Evolutionary conservation across 2,329 filamentous ascomycete genomes (phyloP).

Genomic region (Aspergillus neoniger): DNA sequence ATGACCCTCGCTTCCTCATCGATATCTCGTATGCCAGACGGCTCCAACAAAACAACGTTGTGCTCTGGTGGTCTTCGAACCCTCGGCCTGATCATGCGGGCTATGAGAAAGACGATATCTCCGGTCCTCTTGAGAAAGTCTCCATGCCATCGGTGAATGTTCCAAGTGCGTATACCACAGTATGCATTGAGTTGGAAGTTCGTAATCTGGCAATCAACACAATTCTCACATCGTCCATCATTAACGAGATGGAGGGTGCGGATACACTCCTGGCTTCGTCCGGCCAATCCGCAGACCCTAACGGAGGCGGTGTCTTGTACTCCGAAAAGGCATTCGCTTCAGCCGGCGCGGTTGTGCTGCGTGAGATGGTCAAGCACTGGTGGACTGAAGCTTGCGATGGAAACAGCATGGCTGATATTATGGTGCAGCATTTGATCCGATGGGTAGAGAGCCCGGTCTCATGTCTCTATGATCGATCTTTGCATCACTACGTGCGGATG

Average conservation of each 20-base stretch:
- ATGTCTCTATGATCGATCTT: slow-evolving; percentile 88
- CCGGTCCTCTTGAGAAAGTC: slow-evolving; percentile 78
- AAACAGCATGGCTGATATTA: slow-evolving; percentile 92
- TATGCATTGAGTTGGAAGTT: slow-evolving; percentile 92
- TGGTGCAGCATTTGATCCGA: slow-evolving; percentile 94
- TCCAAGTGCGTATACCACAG: slow-evolving; percentile 88
- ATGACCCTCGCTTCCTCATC: slow-evolving; percentile 92
- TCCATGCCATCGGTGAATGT: slow-evolving; percentile 93
- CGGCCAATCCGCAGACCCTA: slow-evolving; percentile 61
- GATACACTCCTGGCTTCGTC: slow-evolving; percentile 85
- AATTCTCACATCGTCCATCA: slow-evolving; percentile 90
- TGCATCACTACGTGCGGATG: slow-evolving; percentile 98
- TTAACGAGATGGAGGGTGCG: slow-evolving; percentile 91
- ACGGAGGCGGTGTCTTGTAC: slow-evolving; percentile 69
- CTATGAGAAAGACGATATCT: slow-evolving; percentile 88
- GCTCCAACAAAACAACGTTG: slow-evolving; percentile 85
- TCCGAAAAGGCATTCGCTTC: slow-evolving; percentile 92
- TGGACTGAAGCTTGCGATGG: slow-evolving; percentile 92
- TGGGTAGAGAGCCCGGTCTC: slow-evolving; percentile 95
- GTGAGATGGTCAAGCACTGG: slow-evolving; percentile 99
- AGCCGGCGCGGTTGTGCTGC: slow-evolving; percentile 82
- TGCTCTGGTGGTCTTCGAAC: slow-evolving; percentile 93
- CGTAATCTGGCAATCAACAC: slow-evolving; percentile 97
- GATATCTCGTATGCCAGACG: slow-evolving; percentile 92
- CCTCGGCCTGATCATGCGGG: slow-evolving; percentile 92